Evolutionary conservation across 2,329 filamentous ascomycete genomes (phyloP), one percentile per base, ranked within the genome.

Genomic region (Conoideocrella luteorostrata): DNA sequence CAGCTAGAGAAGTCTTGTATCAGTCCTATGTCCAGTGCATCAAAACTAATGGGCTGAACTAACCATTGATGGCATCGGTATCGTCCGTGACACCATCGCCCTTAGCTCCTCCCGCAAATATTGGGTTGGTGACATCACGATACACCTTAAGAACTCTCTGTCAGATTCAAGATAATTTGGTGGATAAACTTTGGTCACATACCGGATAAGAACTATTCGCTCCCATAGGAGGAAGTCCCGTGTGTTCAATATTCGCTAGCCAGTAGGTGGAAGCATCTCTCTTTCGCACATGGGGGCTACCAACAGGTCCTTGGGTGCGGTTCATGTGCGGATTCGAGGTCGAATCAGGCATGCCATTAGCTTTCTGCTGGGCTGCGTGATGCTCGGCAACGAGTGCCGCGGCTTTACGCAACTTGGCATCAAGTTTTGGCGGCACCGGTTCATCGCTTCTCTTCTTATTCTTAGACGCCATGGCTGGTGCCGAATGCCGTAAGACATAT

Each of bases 171-270:
- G n/a, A n/a, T n/a, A n/a, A n/a, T n/a, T n/a, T n/a, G n/a, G n/a
- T n/a, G n/a, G n/a, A n/a, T n/a, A n/a, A n/a, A n/a, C n/a, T n/a
- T 45, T 37, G 9, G 43, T 45, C 17, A 41, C 43, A 20, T 45
- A 45, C 43, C 3, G 43, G 37, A 10, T 24, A 45, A 4, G 43
- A 41, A 22, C 17, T 34, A 20, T 45, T 45, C 13, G 43, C 26
- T 32, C 43, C 37, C 43, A 45, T 45, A 21, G 43, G 37, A 2
- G 43, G 30, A 4, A 34, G 18, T 7, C 43, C 43, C 7, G 24
- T 45, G 17, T 45, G 37, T 21, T 45, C 40, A 13, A 45, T 45
- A 21, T n/a, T 9, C 26, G 26, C 4, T 28, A 45, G 28, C 43
- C 37, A 45, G 30, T 45, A 45, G 13, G 20, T n/a, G 13, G 37